Evolutionary conservation across 2,329 filamentous ascomycete species (phyloP).

Genomic region (Xylaria sp.): DNA sequence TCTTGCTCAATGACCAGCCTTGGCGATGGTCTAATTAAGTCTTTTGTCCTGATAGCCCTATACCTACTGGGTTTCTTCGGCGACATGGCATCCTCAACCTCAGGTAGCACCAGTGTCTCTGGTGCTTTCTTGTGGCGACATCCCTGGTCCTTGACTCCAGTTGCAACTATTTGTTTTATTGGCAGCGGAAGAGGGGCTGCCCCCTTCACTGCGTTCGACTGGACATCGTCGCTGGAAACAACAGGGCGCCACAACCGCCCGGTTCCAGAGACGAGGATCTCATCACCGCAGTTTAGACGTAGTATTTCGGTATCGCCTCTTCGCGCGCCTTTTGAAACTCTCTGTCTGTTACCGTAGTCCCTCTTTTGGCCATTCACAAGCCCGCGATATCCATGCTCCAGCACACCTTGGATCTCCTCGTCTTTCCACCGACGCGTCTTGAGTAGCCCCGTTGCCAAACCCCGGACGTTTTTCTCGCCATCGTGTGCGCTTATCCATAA

Average conservation of each 20-base stretch:
- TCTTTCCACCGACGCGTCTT: slow-evolving; percentile 51
- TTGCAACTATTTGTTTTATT: background rate
- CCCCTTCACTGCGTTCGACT: background rate
- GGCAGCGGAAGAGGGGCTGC: background rate
- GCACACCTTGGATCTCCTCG: slow-evolving; percentile 51
- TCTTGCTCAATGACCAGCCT: slow-evolving; percentile 24
- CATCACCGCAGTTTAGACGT: slow-evolving; percentile 49
- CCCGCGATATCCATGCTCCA: slow-evolving; percentile 18
- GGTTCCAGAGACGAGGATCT: slow-evolving; percentile 49
- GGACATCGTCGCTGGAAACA: background rate
- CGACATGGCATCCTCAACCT: slow-evolving; percentile 24
- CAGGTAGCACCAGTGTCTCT: slow-evolving; percentile 12
- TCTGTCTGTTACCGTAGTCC: slow-evolving; percentile 15
- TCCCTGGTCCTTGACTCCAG: background rate
- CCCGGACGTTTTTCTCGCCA: slow-evolving; percentile 61
- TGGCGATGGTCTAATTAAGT: slow-evolving; percentile 31
- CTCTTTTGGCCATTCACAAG: background rate
- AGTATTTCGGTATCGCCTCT: slow-evolving; percentile 47
- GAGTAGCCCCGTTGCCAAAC: slow-evolving; percentile 57
- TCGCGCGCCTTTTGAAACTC: slow-evolving; percentile 21
- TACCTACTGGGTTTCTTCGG: slow-evolving; percentile 23
- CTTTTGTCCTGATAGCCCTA: slow-evolving; percentile 22
- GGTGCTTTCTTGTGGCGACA: slow-evolving; percentile 1
- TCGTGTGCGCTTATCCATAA: slow-evolving; percentile 69
- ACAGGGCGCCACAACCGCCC: slow-evolving; percentile 42